Evolutionary conservation across 108 stramenopile genomes (phyloP).

Genomic region (Aurantiochytrium sp.): DNA sequence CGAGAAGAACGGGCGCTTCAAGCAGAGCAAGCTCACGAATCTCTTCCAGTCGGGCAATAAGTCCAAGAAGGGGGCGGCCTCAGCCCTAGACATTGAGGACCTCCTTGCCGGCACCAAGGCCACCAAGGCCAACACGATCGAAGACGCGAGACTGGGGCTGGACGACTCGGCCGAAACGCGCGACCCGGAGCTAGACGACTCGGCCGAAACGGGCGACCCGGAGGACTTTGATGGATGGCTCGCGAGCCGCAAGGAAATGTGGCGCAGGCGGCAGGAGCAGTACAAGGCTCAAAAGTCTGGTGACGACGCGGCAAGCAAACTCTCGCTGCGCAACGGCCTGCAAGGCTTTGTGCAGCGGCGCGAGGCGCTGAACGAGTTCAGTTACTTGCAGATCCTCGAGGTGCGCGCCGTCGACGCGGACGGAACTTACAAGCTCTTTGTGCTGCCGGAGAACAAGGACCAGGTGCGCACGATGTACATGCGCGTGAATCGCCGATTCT

Average conservation of each 20-base stretch:
- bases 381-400: conserved; percentile 88
- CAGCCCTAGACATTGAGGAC: neutral
- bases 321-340: neutral
- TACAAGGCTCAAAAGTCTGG: conserved; percentile 37
- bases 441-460: conserved; percentile 49
- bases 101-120: neutral
- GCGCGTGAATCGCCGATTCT: conserved; percentile 53
- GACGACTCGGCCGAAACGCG: neutral
- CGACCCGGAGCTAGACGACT: neutral
- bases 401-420: conserved; percentile 73
- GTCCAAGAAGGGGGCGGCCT: neutral
- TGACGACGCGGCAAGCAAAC: no score
- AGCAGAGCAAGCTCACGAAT: conserved; percentile 74
- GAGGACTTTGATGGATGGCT: conserved; percentile 68
- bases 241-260: conserved; percentile 72
- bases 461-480: neutral
- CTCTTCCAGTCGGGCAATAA: conserved; percentile 55
- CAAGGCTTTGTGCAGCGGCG: neutral
- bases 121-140: neutral
- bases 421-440: conserved; percentile 68
- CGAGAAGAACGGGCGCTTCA: conserved; percentile 71
- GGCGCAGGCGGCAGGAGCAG: conserved; percentile 63
- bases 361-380: conserved; percentile 36
- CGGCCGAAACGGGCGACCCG: neutral
- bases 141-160: neutral